Evolutionary conservation across 1,284 basidiomycete species (phyloP).

Genomic region (Ceratobasidium sp.): DNA sequence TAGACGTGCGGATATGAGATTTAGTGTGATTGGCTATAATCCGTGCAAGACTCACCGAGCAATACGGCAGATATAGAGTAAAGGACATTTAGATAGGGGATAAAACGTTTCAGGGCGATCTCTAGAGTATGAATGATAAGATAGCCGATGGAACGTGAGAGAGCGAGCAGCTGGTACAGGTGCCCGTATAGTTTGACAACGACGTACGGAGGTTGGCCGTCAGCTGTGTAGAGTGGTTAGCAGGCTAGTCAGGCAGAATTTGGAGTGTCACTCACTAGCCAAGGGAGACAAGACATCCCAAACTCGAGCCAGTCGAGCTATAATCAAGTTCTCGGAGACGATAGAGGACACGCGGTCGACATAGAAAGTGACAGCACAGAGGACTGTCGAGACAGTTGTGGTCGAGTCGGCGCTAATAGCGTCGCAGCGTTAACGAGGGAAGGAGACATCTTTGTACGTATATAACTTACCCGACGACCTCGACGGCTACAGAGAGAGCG

Average conservation of each 20-base stretch:
- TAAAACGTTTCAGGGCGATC: not conserved
- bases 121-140: not conserved
- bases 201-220: not conserved
- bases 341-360: not conserved
- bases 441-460: no score
- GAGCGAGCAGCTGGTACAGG: not conserved
- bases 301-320: not conserved
- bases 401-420: no score
- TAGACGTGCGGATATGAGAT: not conserved
- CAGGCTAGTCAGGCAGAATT: not conserved
- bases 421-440: no score
- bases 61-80: no score
- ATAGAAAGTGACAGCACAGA: no score
- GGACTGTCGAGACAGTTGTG: no score
- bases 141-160: not conserved
- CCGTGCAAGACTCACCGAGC: no score
- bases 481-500: no score
- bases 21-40: not conserved
- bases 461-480: no score
- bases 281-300: not conserved
- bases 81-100: not conserved
- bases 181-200: not conserved
- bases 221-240: not conserved
- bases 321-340: not conserved
- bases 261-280: not conserved